Evolutionary conservation across 2,329 filamentous ascomycete genomes (phyloP), one percentile per base, ranked within the genome.

Genomic region (Aspergillus latus): DNA sequence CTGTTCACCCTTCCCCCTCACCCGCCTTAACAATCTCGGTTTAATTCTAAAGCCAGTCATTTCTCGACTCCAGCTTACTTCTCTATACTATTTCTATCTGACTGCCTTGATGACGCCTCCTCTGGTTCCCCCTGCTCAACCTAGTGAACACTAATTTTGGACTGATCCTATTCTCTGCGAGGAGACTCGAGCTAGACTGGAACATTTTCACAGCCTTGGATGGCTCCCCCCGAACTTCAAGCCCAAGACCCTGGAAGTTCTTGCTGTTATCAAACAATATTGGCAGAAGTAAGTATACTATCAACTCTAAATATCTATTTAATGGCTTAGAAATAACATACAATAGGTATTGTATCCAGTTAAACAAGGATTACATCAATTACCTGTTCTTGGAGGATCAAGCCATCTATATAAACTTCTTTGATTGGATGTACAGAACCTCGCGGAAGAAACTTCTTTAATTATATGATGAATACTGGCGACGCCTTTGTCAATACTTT

Each of bases 141-240:
- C 39, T 6, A 2, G 39, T 15, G 13, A 42, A 42, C 39, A n/a
- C 13, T 6, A 42, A 42, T 42, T 42, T n/a, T 42, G 15, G 39
- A 42, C 39, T 15, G 4, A 42, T 42, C 39, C 39, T 2, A 42
- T 42, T 42, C 39, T 42, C 39, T 42, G 39, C 39, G 39, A 42
- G 39, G 15, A 42, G 39, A 42, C 39, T 42, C 15, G 13, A 42
- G 39, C 39, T 42, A n/a, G 39, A 42, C 39, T 42, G 39, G 39
- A 42, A 42, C 32, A 68, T 60, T 66, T 64, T 47, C 49, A 43
- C 8, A 62, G 59, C 49, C 21, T 61, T 45, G 29, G 61, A 65
- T 68, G 26, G 65, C 65, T 66, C 15, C 62, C 65, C 21, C 62
- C 37, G 53, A 68, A 66, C 49, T 64, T 62, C 26, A 68, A 66